Evolutionary conservation across 2,329 filamentous ascomycete genomes (phyloP).

Genomic region (Rhinocladiella mackenziei): DNA sequence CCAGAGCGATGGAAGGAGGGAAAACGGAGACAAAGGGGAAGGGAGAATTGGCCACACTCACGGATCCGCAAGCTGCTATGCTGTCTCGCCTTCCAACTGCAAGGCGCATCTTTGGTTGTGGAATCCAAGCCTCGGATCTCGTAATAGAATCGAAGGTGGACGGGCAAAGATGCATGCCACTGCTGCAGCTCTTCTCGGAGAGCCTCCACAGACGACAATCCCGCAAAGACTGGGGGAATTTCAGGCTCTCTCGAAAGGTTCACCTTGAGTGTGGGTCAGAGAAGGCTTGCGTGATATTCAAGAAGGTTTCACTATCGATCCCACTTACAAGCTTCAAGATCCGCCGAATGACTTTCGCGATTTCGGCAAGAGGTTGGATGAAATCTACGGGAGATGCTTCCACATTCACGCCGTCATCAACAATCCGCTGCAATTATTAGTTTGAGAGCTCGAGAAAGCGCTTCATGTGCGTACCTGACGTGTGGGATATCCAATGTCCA

Average conservation of each 20-base stretch:
- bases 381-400: background rate
- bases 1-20: background rate
- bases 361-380: background rate
- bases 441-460: background rate
- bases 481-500: background rate
- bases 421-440: background rate
- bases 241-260: background rate
- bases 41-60: too few relatives aligned
- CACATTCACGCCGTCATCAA: background rate
- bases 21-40: too few relatives aligned
- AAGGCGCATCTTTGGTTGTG: background rate
- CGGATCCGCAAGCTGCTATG: background rate
- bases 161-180: background rate
- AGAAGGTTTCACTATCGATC: background rate
- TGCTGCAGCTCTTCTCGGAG: background rate
- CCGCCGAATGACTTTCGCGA: background rate
- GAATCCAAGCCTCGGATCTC: too few relatives aligned
- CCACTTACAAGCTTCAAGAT: slow-evolving; percentile 1
- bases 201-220: too few relatives aligned
- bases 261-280: background rate
- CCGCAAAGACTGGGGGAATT: background rate
- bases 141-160: too few relatives aligned
- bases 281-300: too few relatives aligned
- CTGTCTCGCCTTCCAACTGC: background rate
- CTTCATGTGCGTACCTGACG: background rate